Base-by-base conservation (phyloP, 345 rosid species). In the Brassica rapa region DNA sequence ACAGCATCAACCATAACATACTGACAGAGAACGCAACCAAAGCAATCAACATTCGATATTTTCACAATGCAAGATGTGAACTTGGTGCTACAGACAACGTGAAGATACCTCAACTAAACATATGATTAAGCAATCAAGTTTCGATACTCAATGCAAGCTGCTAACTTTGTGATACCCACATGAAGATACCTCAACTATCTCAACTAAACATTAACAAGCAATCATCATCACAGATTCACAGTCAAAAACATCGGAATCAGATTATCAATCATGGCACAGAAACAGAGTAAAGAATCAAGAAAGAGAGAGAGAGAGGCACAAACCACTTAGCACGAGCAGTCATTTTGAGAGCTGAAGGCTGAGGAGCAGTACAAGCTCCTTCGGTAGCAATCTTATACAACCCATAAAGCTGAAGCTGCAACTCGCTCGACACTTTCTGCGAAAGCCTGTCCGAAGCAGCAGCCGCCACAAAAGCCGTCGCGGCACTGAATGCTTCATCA, bases 381-480 rank as follows among this genome's bases (percentile, higher is more conserved):
- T 93, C 97, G 10, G 92, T 91, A 62, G 96, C 92, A 74, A 93
- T 91, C 87, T 95, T 95, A 72, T 91, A 93, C 56, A 90, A 78
- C 0, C 91, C 97, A 33, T 95, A 95, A 49, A 91, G 94, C 87
- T 90, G 89, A 83, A 90, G 77, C 74, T 90, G 97, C 67, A 82
- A 65, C 55, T 91, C 93, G 21, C 60, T 86, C 0, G 93, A 77
- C 30, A 90, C 92, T 82, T 86, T 87, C 68, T 81, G 84, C 0
- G 90, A 86, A 30, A 84, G 72, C 78, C 87, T 77, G 4, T 81
- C 92, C 1, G 97, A 86, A 1, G 96, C 94, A 11, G 89, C 78
- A 0, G 90, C 88, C 6, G 95, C 96, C 5, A 93, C 91, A 64
- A 93, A 93, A 0, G 87, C 84, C 7, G 98, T 86, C 0, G 99